Conservation (phyloP, 106 monocot genomes). For the Amphibolis antarctica region DNA sequence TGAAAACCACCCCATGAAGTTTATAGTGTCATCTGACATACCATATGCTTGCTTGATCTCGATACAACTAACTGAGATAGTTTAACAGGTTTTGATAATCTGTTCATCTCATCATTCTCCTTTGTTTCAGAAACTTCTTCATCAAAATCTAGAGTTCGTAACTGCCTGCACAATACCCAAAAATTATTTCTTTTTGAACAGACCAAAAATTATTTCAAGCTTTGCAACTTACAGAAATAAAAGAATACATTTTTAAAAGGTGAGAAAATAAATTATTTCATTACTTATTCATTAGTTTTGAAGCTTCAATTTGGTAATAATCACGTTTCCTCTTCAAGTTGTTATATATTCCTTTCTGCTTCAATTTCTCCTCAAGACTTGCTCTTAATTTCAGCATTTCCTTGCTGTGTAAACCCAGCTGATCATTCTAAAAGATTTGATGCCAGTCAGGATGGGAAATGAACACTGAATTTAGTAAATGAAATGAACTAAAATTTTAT, state of each 20-base stretch:
- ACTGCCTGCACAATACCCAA: constrained; percentile 24
- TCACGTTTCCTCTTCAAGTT: constrained; percentile 9
- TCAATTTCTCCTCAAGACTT: constrained; percentile 78
- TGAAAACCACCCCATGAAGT: not conserved
- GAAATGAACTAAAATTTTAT: not conserved
- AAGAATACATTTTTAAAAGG: not conserved
- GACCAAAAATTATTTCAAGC: not conserved
- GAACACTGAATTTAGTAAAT: not conserved
- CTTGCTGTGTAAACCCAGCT: constrained; percentile 36
- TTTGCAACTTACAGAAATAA: no score
- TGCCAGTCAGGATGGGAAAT: not conserved
- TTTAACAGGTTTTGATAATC: constrained; percentile 11
- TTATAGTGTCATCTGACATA: not conserved
- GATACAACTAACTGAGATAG: constrained; percentile 15
- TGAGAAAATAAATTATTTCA: not conserved
- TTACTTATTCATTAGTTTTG: constrained; percentile 29
- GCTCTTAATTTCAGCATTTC: constrained; percentile 88
- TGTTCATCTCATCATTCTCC: constrained; percentile 1
- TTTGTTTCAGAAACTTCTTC: constrained; percentile 33
- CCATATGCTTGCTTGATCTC: constrained; percentile 29
- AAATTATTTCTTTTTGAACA: no score
- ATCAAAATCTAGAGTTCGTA: constrained; percentile 52
- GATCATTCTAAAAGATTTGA: constrained; percentile 17
- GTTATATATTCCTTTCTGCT: constrained; percentile 55
- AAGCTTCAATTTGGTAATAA: constrained; percentile 8